Conservation (phyloP, 371 early-diverging fungal genomes). For the Parasitella parasitica region DNA sequence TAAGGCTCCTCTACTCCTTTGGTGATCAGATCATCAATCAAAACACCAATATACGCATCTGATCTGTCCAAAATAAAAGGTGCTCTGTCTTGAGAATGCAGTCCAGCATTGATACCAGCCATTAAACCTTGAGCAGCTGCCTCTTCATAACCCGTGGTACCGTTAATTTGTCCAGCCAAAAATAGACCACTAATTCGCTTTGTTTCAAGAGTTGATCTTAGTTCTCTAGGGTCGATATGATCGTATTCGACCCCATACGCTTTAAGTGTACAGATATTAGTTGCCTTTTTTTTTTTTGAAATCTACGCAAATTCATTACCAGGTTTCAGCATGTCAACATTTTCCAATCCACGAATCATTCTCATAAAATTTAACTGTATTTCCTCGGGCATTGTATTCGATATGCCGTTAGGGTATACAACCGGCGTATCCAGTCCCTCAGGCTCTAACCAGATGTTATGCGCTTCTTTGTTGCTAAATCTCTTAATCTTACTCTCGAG, state of each 20-base stretch:
- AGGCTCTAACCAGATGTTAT: constrained; percentile 84
- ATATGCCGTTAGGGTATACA: constrained; percentile 86
- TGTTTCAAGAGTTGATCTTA: constrained; percentile 76
- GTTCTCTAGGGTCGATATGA: constrained; percentile 82
- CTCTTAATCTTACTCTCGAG: constrained; percentile 82
- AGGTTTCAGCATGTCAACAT: constrained; percentile 73
- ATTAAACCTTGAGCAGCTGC: constrained; percentile 86
- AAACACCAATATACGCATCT: constrained; percentile 84
- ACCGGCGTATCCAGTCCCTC: constrained; percentile 69
- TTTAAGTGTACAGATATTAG: constrained; percentile 1
- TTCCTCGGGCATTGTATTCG: constrained; percentile 82
- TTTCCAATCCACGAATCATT: constrained; percentile 77
- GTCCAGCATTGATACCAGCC: constrained; percentile 84
- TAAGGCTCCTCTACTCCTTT: constrained; percentile 88
- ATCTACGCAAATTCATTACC: constrained; percentile 30
- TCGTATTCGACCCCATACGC: constrained; percentile 87
- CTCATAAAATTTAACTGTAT: constrained; percentile 71
- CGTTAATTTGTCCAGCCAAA: constrained; percentile 88
- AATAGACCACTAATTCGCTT: constrained; percentile 76
- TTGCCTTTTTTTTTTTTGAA: background rate
- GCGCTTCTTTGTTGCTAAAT: constrained; percentile 65
- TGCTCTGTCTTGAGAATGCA: constrained; percentile 48
- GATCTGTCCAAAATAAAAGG: constrained; percentile 75
- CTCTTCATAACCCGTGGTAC: constrained; percentile 89
- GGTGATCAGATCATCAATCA: constrained; percentile 83